Base-by-base conservation (phyloP, 2,329 filamentous ascomycete genomes). In the Trichoderma koningii region DNA sequence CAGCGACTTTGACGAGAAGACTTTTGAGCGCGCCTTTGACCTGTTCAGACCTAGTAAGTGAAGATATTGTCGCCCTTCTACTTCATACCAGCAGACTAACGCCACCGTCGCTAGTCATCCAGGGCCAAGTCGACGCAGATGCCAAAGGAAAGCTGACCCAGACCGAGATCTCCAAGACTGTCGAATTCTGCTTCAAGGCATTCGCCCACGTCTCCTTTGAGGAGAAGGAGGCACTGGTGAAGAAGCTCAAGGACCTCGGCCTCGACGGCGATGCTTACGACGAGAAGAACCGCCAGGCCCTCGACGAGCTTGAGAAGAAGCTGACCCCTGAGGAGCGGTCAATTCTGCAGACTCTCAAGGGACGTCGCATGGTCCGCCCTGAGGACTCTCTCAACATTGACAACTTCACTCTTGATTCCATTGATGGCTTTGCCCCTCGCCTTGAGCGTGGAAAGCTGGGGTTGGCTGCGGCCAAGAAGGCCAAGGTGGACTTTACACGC, bases 11-110 rank as follows among this genome's bases (percentile, higher is more conserved):
- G 74, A 80, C 28, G 79, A 82, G 66, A 72, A 76, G 1, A 71
- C 72, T 6, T 82, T 81, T 62, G 76, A 83, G 41, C 68, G 74
- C 23, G 81, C 80, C 1, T 82, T 82, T 68, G 69, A 70, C 7
- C 69, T 76, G 19, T 78, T 81, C 68, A 65, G 71, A 66, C 79
- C 53, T 4, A 42, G 38, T 55, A 55, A 21, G 53, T 44, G 34
- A 42, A 55, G 14, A 30, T 2, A 6, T 7, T 5, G 19, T 14
- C 30, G 15, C 17, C 14, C 1, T 42, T 9, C 34, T n/a, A n/a
- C 7, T 10, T 1, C 7, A 9, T 14, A 10, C n/a, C 19, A n/a
- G 2, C 12, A 55, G 14, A 10, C 53, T 55, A 28, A 55, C 53
- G 10, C 38, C 26, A 19, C 17, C 10, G n/a, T 7, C 34, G 44